Evolutionary conservation across 2,329 filamentous ascomycete species (phyloP), one percentile per base, ranked within the genome.

Genomic region (Ophiobolus disseminans): DNA sequence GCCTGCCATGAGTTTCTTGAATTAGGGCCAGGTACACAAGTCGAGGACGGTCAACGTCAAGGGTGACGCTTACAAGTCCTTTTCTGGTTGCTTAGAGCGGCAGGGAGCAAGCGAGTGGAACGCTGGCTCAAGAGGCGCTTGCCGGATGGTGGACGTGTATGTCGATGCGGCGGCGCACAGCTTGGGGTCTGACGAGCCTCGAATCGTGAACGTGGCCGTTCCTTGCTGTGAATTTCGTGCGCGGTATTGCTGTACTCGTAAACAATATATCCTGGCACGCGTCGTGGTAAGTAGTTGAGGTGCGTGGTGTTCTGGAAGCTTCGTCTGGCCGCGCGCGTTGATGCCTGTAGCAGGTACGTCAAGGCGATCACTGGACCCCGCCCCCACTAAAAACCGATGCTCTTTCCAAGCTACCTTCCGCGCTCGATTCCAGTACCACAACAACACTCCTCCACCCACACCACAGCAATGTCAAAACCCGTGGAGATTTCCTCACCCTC

Each of bases 401-500:
- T 9, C 9, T 43, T 14, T 19, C 14, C 14, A 19, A 30, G 14
- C 30, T 26, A 44, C 22, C 17, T 44, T 44, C 41, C 14, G 16
- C 20, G 16, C n/a, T 30, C 25, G 21, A 44, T 48, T 42, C 25
- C 42, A 16, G 45, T 48, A 48, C 44, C 52, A 55, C 52, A 55
- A 55, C 58, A 54, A 57, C 43, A 53, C 53, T 43, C 32, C 42
- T 46, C 40, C 23, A 34, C 40, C 44, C 32, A 53, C 22, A 16
- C 57, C 43, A 49, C 65, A 66, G 65, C 37, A 50, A 80, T 79
- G 77, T 75, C 76, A 28, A 72, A 73, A 49, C 73, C 73, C 6
- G 70, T 78, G 34, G 63, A 75, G 48, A 76, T 79, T 50, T 67
- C 72, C 31, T 78, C 76, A 37, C 70, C 76, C 10, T 54, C 66